Evolutionary conservation across 148 eudicot genomes (phyloP).

Genomic region (Camellia granthamiana): DNA sequence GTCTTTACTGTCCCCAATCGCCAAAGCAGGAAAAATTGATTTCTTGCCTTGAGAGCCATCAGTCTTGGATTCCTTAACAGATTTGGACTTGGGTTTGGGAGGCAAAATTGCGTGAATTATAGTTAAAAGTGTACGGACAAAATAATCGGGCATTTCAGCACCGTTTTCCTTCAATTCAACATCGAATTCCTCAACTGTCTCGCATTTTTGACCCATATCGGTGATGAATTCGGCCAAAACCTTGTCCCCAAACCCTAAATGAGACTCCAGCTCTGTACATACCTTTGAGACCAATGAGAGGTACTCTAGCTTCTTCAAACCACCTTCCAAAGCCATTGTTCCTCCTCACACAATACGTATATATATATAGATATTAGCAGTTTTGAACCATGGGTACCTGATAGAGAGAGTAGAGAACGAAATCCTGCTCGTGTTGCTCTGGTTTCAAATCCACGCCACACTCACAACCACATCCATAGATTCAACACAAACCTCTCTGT

Average conservation of each 20-base stretch:
- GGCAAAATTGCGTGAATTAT: constrained; percentile 89
- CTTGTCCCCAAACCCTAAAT: constrained; percentile 64
- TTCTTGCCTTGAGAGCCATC: constrained; percentile 21
- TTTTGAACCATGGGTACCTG: too few species aligned
- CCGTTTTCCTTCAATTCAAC: constrained; percentile 57
- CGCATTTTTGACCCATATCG: constrained; percentile 52
- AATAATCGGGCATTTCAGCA: constrained; percentile 84
- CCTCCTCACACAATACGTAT: not conserved
- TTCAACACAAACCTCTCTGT: too few species aligned
- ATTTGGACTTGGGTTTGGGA: constrained; percentile 41
- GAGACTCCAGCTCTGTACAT: constrained; percentile 72
- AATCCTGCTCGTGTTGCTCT: too few species aligned
- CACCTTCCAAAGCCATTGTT: constrained; percentile 24
- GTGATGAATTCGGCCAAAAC: constrained; percentile 77
- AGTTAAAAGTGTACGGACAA: constrained; percentile 62
- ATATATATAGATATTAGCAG: not conserved
- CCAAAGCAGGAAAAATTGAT: constrained; percentile 41
- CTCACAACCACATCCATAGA: too few species aligned
- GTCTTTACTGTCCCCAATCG: constrained; percentile 56
- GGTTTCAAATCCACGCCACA: too few species aligned
- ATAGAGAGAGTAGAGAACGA: not conserved
- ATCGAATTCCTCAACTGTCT: constrained; percentile 65
- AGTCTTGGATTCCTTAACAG: constrained; percentile 22
- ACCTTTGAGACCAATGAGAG: constrained; percentile 79
- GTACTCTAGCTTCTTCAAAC: constrained; percentile 61